Evolutionary conservation across 2,329 filamentous ascomycete species (phyloP).

Genomic region (Elsinoe necatrix): DNA sequence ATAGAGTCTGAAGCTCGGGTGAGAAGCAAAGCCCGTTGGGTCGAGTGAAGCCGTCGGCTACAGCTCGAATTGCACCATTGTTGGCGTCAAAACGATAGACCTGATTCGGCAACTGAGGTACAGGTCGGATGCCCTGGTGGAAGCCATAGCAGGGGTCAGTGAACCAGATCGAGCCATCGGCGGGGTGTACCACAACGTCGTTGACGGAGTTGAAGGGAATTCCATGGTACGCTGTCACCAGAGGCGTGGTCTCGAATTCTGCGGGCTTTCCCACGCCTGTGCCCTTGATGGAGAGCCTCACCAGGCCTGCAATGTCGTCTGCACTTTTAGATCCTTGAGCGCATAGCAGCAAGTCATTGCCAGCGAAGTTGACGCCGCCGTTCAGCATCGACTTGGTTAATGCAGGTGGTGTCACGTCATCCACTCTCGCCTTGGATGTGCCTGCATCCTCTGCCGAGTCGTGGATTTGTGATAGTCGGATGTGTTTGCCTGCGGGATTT

Average conservation of each 20-base stretch:
- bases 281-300: constrained; percentile 18
- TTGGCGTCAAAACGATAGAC: constrained; percentile 48
- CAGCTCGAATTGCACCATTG: constrained; percentile 44
- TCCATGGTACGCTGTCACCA: constrained; percentile 53
- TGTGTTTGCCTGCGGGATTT: background rate
- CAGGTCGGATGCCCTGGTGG: constrained; percentile 47
- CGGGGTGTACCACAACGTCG: constrained; percentile 46
- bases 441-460: constrained; percentile 9
- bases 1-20: constrained; percentile 42
- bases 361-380: constrained; percentile 41
- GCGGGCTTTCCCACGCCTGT: constrained; percentile 15
- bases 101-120: constrained; percentile 46
- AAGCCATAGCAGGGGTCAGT: constrained; percentile 26
- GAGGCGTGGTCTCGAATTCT: constrained; percentile 23
- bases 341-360: constrained; percentile 29
- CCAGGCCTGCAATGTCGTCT: constrained; percentile 21
- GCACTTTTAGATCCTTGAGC: constrained; percentile 24
- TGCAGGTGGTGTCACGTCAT: constrained; percentile 23
- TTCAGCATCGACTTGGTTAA: constrained; percentile 35
- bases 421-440: constrained; percentile 25
- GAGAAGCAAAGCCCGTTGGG: constrained; percentile 51
- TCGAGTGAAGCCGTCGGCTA: constrained; percentile 47
- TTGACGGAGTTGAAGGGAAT: constrained; percentile 54
- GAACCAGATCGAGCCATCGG: constrained; percentile 30
- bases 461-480: background rate